These are phyloP conservation scores for Rhodotorula sphaerocarpa DNA, from an alignment of 768 basidiomycete species.

Conservation along the genomic window DNA sequence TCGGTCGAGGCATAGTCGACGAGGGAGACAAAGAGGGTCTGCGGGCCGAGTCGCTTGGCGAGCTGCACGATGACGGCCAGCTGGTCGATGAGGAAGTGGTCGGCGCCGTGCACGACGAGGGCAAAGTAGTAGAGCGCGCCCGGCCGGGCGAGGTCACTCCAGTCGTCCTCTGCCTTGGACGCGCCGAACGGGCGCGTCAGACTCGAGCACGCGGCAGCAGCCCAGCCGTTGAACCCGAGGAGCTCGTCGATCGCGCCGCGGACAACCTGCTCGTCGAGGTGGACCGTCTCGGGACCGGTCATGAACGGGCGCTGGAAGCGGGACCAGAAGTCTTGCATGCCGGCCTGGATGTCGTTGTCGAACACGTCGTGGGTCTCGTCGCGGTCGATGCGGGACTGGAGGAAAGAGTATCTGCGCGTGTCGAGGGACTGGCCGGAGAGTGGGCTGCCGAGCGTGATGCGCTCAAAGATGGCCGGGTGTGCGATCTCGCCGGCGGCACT, in stretches of 20 bases:
- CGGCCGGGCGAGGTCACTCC: conserved; percentile 74
- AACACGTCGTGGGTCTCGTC: conserved; percentile 70
- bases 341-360: conserved; percentile 62
- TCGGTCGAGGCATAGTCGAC: conserved; percentile 92
- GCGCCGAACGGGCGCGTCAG: conserved; percentile 90
- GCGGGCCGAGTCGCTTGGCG: conserved; percentile 76
- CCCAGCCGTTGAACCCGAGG: conserved; percentile 95
- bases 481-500: conserved; percentile 39
- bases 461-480: conserved; percentile 51
- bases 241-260: conserved; percentile 83
- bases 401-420: conserved; percentile 74
- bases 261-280: conserved; percentile 83
- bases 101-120: conserved; percentile 91
- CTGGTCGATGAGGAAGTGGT: conserved; percentile 98
- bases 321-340: conserved; percentile 80
- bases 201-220: conserved; percentile 87
- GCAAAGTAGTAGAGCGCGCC: conserved; percentile 89
- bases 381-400: conserved; percentile 79
- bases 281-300: conserved; percentile 67
- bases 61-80: conserved; percentile 96
- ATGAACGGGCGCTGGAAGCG: conserved; percentile 88
- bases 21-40: conserved; percentile 93
- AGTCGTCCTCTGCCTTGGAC: conserved; percentile 68
- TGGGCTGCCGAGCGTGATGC: conserved; percentile 49
- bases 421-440: conserved; percentile 68